Evolutionary conservation across 352 stramenopile species (phyloP), one percentile per base, ranked within the genome.

Genomic region (Phytophthora ramorum): DNA sequence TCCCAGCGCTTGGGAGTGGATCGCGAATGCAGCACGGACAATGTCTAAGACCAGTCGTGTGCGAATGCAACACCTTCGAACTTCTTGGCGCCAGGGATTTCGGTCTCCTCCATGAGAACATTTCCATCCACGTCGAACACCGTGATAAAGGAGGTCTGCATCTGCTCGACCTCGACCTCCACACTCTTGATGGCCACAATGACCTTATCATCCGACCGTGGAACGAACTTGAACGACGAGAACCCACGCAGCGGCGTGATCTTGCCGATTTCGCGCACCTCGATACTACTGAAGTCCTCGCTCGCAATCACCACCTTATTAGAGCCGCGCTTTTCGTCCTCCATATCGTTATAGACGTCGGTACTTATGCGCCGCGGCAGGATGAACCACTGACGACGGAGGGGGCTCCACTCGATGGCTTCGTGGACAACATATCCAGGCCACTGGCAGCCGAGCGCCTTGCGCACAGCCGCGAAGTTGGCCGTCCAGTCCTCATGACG

Each of bases 381-480:
- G 51, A 99, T 98, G 32, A 99, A 97, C 98, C 98, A 99, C 69
- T 99, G 97, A 20, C 95, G 89, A 56, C 96, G 85, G 51, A 97
- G 69, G 22, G 84, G 69, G 55, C 91, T 98, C 97, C 97, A 99
- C 53, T 98, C 87, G 58, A 99, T 98, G 16, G 97, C 97, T 75
- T 99, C 98, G 78, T 99, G 97, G 35, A 99, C 97, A 22, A 99
- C 87, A 67, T 99, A 98, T 8, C 93, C 93, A 32, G 93, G 97
- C 76, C 89, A 93, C 30, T 89, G 81, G 28, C 89, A 96, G 22
- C 86, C 91, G 7, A 99, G 75, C 20, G 87, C 92, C n/a, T 88
- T 83, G 20, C 97, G 92, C 17, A 99, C 87, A 66, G 91, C 92
- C 22, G 92, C 89, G 73, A 98, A 99, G 55, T 97, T 87, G 19